Conservation (phyloP, 2,329 filamentous ascomycete genomes). For the Lecanicillium sp. region DNA sequence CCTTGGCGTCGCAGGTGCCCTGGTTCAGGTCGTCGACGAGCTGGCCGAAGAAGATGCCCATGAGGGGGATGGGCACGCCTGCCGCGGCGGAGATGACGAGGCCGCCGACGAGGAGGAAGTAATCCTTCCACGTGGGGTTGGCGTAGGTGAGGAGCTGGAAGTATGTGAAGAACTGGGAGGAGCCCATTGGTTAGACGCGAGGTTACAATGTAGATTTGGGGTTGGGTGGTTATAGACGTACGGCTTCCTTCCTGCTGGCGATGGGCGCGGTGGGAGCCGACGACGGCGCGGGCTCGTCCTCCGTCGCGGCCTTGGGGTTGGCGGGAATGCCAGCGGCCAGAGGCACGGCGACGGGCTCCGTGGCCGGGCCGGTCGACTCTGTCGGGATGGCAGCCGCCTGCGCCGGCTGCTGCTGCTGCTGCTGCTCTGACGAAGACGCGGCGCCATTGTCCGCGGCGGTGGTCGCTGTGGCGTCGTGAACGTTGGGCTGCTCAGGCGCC, state of each 20-base stretch:
- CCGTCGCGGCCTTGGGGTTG: background rate
- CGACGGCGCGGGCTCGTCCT: background rate
- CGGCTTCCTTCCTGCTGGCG: conserved; percentile 1
- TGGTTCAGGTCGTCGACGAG: conserved; percentile 56
- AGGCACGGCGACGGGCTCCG: background rate
- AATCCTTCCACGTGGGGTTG: conserved; percentile 37
- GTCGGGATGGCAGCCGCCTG: no score
- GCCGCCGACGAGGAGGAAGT: conserved; percentile 36
- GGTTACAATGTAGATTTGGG: conserved; percentile 5
- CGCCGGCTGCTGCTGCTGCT: no score
- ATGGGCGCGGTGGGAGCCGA: background rate
- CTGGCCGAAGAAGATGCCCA: conserved; percentile 59
- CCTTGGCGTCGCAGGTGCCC: conserved; percentile 42
- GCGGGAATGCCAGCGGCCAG: background rate
- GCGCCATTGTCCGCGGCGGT: no score
- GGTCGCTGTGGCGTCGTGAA: no score
- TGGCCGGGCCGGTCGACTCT: background rate
- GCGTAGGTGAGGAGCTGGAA: conserved; percentile 41
- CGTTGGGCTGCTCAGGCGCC: no score
- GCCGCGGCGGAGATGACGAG: conserved; percentile 45
- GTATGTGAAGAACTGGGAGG: conserved; percentile 29
- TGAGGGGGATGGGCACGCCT: conserved; percentile 57
- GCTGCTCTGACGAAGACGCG: no score
- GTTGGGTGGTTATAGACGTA: background rate
- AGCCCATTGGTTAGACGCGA: background rate